A percentile compares a stretch with the other conserved stretches of the same genome.
phyloP scores from a whole-genome alignment of 2,329 filamentous ascomycete species.

The Pestalotiopsis fici region DNA sequence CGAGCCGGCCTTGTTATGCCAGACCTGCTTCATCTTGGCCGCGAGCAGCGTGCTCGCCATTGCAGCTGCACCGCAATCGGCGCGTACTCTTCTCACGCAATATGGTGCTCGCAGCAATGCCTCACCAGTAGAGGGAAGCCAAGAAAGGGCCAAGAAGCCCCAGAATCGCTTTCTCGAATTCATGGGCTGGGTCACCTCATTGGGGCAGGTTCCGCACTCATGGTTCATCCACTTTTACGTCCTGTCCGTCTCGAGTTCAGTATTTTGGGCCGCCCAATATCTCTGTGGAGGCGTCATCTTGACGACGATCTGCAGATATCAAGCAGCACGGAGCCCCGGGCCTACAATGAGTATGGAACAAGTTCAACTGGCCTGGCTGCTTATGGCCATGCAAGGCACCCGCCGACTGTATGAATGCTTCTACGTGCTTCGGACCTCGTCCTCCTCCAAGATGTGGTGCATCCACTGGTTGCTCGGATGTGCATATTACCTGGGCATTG shows the following conservation, averaged over 20 bases:
- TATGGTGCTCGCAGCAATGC: slow-evolving; percentile 51
- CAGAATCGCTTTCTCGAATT: slow-evolving; percentile 22
- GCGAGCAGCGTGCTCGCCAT: slow-evolving; percentile 41
- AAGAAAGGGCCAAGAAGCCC: slow-evolving; percentile 9
- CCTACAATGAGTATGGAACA: slow-evolving; percentile 62
- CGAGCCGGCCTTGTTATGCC: slow-evolving; percentile 37
- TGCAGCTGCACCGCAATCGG: slow-evolving; percentile 43
- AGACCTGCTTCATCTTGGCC: slow-evolving; percentile 47
- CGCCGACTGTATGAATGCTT: slow-evolving; percentile 78
- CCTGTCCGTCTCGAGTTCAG: slow-evolving; percentile 66
- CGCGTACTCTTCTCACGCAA: slow-evolving; percentile 45
- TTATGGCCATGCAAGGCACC: slow-evolving; percentile 75
- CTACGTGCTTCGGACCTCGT: slow-evolving; percentile 62
- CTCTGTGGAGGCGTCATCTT: slow-evolving; percentile 55
- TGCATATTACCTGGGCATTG: slow-evolving; percentile 73
- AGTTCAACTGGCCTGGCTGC: slow-evolving; percentile 65
- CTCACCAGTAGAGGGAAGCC: neutral
- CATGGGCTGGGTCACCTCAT: slow-evolving; percentile 35
- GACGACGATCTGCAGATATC: slow-evolving; percentile 42
- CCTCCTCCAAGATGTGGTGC: slow-evolving; percentile 77
- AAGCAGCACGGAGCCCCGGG: slow-evolving; percentile 25
- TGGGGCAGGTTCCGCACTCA: slow-evolving; percentile 73
- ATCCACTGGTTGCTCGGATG: slow-evolving; percentile 81
- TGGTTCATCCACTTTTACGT: slow-evolving; percentile 93
- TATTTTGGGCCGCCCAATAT: slow-evolving; percentile 74